A percentile compares a stretch with the other conserved stretches of the same genome.
Evolutionary conservation across 768 basidiomycete genomes (phyloP).

Genomic region (Pulveroboletus ravenelii): DNA sequence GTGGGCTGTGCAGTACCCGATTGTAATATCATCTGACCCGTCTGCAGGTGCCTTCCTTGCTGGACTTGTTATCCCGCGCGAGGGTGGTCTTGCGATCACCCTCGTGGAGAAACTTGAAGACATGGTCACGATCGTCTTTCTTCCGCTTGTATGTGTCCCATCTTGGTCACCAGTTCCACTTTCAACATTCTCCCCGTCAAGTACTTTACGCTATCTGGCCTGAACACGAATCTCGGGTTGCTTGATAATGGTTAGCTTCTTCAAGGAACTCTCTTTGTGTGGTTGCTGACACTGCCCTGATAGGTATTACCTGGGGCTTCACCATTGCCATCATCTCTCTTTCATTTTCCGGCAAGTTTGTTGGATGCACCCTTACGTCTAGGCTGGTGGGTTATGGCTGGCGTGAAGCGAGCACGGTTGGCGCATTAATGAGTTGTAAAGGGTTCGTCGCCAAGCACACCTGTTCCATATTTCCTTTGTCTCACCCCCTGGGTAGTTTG

Average conservation of each 20-base stretch:
- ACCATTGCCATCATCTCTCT: conserved; percentile 72
- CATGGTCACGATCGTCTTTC: conserved; percentile 83
- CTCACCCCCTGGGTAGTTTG: conserved; percentile 42
- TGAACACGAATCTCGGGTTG: conserved; percentile 84
- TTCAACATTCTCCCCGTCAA: conserved; percentile 23
- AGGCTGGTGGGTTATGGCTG: conserved; percentile 63
- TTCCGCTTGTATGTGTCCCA: conserved; percentile 58
- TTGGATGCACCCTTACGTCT: conserved; percentile 74
- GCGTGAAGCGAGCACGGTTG: conserved; percentile 81
- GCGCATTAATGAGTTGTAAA: conserved; percentile 94
- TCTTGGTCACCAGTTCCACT: neutral
- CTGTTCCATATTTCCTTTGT: neutral
- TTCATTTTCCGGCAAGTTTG: conserved; percentile 87
- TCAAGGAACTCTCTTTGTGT: neutral
- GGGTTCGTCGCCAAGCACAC: conserved; percentile 43
- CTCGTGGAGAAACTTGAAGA: conserved; percentile 98
- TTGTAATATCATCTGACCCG: neutral
- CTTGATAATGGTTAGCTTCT: conserved; percentile 59
- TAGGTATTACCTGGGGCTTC: conserved; percentile 84
- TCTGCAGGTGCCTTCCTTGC: conserved; percentile 70
- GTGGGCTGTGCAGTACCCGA: conserved; percentile 31
- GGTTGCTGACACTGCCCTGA: neutral
- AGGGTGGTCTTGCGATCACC: conserved; percentile 79
- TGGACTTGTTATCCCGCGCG: conserved; percentile 79
- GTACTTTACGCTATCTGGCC: conserved; percentile 92